Percentiles rank a stretch among this genome's conserved stretches.
These are phyloP conservation scores for Acanthochlamys bracteata DNA, from an alignment of 106 monocot species.

Conservation along the genomic window DNA sequence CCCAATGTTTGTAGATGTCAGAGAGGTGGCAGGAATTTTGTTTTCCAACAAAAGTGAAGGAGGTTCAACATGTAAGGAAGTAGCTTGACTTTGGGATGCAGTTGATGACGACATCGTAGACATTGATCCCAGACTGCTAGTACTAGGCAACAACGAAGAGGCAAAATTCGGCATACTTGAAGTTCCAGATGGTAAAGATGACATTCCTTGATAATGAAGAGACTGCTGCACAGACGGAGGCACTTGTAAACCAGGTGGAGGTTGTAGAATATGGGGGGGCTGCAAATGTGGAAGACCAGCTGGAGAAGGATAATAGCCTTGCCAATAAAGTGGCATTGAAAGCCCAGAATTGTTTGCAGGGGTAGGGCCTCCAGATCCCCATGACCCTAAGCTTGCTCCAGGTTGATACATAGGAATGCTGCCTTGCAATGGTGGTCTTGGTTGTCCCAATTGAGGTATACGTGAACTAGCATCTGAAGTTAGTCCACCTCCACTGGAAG, in stretches of 20 bases:
- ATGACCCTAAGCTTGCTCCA: conserved; percentile 43
- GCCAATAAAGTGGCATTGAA: conserved; percentile 74
- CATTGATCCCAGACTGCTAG: conserved; percentile 15
- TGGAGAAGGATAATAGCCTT: conserved; percentile 60
- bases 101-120: conserved; percentile 26
- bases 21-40: conserved; percentile 17
- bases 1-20: conserved; percentile 13
- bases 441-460: conserved; percentile 38
- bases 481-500: conserved; percentile 36
- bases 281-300: conserved; percentile 51
- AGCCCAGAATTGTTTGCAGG: conserved; percentile 49
- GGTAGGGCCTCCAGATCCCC: conserved; percentile 38
- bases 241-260: conserved; percentile 51
- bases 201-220: conserved; percentile 47
- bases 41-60: conserved; percentile 7
- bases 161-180: conserved; percentile 26
- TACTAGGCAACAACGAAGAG: conserved; percentile 21
- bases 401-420: conserved; percentile 74
- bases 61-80: conserved; percentile 18
- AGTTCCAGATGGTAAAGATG: conserved; percentile 31
- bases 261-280: conserved; percentile 39
- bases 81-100: conserved; percentile 17
- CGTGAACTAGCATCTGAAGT: conserved; percentile 42
- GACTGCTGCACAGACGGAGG: conserved; percentile 43
- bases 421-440: conserved; percentile 53